A percentile compares a stretch with the other conserved stretches of the same genome.
Conservation (phyloP, 1,284 basidiomycete genomes). For the Cutaneotrichosporon sp. region DNA sequence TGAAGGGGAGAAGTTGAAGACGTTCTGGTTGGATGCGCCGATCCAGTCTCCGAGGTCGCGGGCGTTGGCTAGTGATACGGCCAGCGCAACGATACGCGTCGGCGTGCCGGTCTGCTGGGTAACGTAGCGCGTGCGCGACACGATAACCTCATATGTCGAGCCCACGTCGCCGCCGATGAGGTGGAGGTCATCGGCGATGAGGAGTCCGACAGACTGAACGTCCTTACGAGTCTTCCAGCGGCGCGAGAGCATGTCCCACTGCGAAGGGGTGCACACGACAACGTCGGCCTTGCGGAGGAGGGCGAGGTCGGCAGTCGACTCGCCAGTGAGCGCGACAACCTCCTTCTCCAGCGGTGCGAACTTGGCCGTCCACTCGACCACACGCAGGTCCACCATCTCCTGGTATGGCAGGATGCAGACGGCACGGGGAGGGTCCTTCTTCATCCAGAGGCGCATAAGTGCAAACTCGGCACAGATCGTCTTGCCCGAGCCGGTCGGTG, state of each 20-base stretch:
- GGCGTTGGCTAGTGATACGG: slow-evolving; percentile 93
- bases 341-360: slow-evolving; percentile 81
- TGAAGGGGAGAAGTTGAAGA: slow-evolving; percentile 97
- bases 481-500: slow-evolving; percentile 94
- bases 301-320: slow-evolving; percentile 88
- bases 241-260: slow-evolving; percentile 97
- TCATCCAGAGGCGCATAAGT: slow-evolving; percentile 83
- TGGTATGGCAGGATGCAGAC: slow-evolving; percentile 96
- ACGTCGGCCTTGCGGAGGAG: slow-evolving; percentile 85
- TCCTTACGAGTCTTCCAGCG: slow-evolving; percentile 93
- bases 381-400: slow-evolving; percentile 89
- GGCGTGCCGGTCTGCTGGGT: slow-evolving; percentile 88
- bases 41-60: slow-evolving; percentile 97
- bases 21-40: slow-evolving; percentile 82
- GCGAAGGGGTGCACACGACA: slow-evolving; percentile 81
- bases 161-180: slow-evolving; percentile 88
- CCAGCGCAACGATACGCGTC: slow-evolving; percentile 88
- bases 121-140: slow-evolving; percentile 90
- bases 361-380: slow-evolving; percentile 82
- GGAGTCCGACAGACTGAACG: slow-evolving; percentile 83
- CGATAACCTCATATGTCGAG: slow-evolving; percentile 91
- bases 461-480: slow-evolving; percentile 97
- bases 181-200: slow-evolving; percentile 95
- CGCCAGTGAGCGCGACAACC: slow-evolving; percentile 87
- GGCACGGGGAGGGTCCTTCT: slow-evolving; percentile 73